A percentile compares a stretch with the other conserved stretches of the same genome.
Evolutionary conservation across 2,329 filamentous ascomycete genomes (phyloP).

Genomic region (Botrytis squamosa): DNA sequence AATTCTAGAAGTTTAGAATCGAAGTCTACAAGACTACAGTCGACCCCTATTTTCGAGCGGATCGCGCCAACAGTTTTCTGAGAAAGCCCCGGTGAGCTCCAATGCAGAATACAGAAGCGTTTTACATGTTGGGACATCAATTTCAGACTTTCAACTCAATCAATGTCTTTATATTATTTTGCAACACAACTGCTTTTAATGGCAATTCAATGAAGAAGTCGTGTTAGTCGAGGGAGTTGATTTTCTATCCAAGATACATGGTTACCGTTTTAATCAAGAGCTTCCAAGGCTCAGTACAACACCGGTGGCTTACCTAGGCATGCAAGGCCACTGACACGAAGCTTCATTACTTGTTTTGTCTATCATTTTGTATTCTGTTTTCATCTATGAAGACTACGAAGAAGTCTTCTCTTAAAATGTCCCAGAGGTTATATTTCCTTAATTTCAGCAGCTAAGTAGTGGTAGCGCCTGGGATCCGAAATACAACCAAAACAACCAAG

Average conservation of each 20-base stretch:
- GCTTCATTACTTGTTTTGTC: background rate
- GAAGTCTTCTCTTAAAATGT: background rate
- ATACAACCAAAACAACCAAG: background rate
- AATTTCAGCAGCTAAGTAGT: background rate
- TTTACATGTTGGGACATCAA: background rate
- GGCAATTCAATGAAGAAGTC: background rate
- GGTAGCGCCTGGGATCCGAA: background rate
- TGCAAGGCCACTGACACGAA: background rate
- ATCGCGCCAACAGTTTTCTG: background rate
- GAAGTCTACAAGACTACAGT: background rate
- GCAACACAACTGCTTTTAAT: background rate
- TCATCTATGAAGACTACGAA: background rate
- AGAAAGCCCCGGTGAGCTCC: background rate
- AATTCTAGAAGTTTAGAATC: background rate
- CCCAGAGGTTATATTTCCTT: no score
- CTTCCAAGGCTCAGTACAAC: background rate
- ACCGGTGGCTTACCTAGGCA: background rate
- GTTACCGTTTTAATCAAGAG: background rate
- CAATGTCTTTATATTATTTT: background rate
- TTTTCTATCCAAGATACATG: background rate
- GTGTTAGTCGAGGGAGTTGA: background rate
- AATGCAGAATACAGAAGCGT: background rate
- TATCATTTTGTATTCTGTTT: background rate
- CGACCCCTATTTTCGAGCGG: background rate
- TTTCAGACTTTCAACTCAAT: background rate